Percentiles rank a stretch among this genome's conserved stretches.
These are phyloP conservation scores for Saturnispora sanitii DNA, from an alignment of 805 yeast species.

Conservation along the genomic window DNA sequence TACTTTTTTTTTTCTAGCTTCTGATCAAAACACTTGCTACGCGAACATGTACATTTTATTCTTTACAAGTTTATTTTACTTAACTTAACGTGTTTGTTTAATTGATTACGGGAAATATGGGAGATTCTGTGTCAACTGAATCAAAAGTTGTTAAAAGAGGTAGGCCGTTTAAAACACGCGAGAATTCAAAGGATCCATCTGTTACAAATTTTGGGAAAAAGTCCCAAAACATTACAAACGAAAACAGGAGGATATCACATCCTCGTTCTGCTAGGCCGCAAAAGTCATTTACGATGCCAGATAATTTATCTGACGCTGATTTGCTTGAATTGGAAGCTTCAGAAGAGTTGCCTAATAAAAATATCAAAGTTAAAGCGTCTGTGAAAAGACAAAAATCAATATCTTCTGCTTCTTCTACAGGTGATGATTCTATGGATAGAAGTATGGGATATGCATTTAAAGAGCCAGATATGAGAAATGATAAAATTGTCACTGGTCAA, in stretches of 20 bases:
- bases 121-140: too few relatives aligned
- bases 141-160: too few relatives aligned
- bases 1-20: too few relatives aligned
- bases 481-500: conserved; percentile 59
- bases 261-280: conserved; percentile 7
- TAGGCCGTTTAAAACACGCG: too few relatives aligned
- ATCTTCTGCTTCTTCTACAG: too few relatives aligned
- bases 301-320: conserved; percentile 3
- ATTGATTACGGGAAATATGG: too few relatives aligned
- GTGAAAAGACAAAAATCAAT: not conserved
- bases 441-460: conserved; percentile 24
- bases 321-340: not conserved
- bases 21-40: too few relatives aligned
- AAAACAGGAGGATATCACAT: conserved; percentile 1
- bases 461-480: conserved; percentile 51
- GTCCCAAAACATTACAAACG: not conserved
- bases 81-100: too few relatives aligned
- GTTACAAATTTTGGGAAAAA: not conserved
- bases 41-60: too few relatives aligned
- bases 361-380: not conserved
- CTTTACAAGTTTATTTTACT: too few relatives aligned
- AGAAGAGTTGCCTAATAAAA: not conserved
- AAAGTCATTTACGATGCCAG: not conserved
- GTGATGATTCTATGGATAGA: too few relatives aligned
- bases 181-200: too few relatives aligned